Evolutionary conservation across 768 basidiomycete species (phyloP), one percentile per base, ranked within the genome.

Genomic region (Amanita thiersii): DNA sequence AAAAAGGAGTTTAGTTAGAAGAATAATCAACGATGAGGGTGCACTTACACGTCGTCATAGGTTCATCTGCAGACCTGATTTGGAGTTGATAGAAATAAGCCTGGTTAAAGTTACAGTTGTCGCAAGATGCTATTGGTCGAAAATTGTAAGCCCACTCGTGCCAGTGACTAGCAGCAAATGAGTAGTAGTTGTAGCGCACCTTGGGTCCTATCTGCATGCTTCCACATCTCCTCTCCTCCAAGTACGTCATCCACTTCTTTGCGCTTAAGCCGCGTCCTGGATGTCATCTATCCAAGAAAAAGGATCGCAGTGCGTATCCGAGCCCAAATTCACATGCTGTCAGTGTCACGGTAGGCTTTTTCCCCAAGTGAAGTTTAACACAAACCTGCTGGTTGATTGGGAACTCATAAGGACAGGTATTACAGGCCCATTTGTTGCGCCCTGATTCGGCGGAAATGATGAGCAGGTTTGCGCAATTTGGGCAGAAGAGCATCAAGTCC

Each of bases 51-150:
- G 70, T 75, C 4, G 86, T 90, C 88, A 90, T 91, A 11, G 86
- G 87, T 54, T 92, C 89, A 55, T 91, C 89, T 0, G 88, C 90
- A 51, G 88, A 93, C 33, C 94, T 68, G 47, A 97, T 99, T 58
- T 99, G 96, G 10, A 98, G 68, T 66, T 97, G 92, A 56, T 92
- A 88, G 64, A 87, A 99, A 61, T 92, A 97, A 3, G 94, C 93
- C 36, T 80, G 67, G 34, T 75, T 70, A 56, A 82, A 69, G 55
- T 93, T 92, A 58, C 94, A 99, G 51, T 91, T 90, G 37, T 69
- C 69, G 54, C 78, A 79, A 5, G 62, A 68, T 11, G 77, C 77
- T 80, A 43, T 0, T 14, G 17, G 12, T 36, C 20, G 23, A 39
- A 40, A 15, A 11, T 43, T 37, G 4, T 20, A 19, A 25, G 35